A percentile compares a stretch with the other conserved stretches of the same genome.
These are phyloP conservation scores for Aspergillus pseudoviridinutans DNA, from an alignment of 2,329 filamentous ascomycete species.

Conservation along the genomic window DNA sequence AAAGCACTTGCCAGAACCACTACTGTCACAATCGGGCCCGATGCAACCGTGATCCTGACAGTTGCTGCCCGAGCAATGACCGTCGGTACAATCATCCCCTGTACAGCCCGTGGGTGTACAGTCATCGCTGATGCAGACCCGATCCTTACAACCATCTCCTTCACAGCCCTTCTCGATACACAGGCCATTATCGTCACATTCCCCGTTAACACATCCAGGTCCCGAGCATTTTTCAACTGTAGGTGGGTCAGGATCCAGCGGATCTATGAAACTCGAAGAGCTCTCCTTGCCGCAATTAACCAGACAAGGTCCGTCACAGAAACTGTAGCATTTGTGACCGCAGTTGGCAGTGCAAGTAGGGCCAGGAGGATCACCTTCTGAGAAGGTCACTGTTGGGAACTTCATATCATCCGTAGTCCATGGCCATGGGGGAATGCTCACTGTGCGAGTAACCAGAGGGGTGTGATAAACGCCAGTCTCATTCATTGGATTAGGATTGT, in stretches of 20 bases:
- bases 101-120: slow-evolving; percentile 11
- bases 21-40: slow-evolving; percentile 7
- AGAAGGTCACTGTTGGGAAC: slow-evolving; percentile 7
- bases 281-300: slow-evolving; percentile 1
- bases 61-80: not conserved
- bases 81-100: slow-evolving; percentile 4
- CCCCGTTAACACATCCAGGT: slow-evolving; percentile 7
- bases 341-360: slow-evolving; percentile 12
- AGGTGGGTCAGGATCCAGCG: slow-evolving; percentile 10
- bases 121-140: slow-evolving; percentile 5
- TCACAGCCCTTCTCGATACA: slow-evolving; percentile 10
- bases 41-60: slow-evolving; percentile 11
- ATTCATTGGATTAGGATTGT: too few species aligned
- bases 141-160: slow-evolving; percentile 8
- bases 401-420: slow-evolving; percentile 8
- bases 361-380: slow-evolving; percentile 6
- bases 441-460: slow-evolving; percentile 4
- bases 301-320: slow-evolving; percentile 10
- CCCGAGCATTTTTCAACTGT: slow-evolving; percentile 9
- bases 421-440: slow-evolving; percentile 14
- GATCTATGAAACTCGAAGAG: slow-evolving; percentile 8
- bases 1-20: slow-evolving; percentile 2
- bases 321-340: slow-evolving; percentile 9
- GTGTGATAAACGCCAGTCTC: too few species aligned
- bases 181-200: slow-evolving; percentile 1